Evolutionary conservation across 2,329 filamentous ascomycete genomes (phyloP), one percentile per base, ranked within the genome.

Genomic region (Exophiala lecanii-corni): DNA sequence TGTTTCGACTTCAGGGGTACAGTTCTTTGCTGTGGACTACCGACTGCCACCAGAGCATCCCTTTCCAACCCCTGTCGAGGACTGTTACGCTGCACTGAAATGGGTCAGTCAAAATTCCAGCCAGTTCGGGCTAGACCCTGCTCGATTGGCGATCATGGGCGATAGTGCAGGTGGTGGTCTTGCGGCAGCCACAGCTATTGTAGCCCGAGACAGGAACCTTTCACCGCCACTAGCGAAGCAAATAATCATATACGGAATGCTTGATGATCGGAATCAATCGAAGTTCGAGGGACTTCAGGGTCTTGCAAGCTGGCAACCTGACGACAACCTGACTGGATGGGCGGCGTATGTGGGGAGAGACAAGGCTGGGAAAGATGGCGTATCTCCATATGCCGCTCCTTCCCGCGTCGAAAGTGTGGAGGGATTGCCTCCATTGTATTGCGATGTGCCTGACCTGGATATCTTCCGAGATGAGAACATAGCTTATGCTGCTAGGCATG

Each of bases 191-290:
- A 47, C 66, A 30, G 60, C 57, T 12, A 62, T 65, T 52, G 54
- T 65, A 23, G 67, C 63, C 38, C 62, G 66, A 21, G 57, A 69
- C 47, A 45, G 55, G 39, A 50, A 31, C n/a, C 44, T 55, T 4
- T 51, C 47, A 32, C 66, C 54, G 40, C 58, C 51, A 34, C 51
- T 64, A 42, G 62, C 55, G 30, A 66, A 62, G 56, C 63, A 71
- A 55, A 60, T 73, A 30, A 60, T 74, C 9, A 57, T 69, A 35
- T 67, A 67, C 31, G 69, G 67, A 2, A 74, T 74, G 70, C 57
- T 74, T 7, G 69, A 74, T 51, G 66, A 73, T 35, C 63, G 59
- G 26, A 57, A 59, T 10, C 55, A 48, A 12, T 43, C 42, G 7
- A 61, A 61, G 3, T 57, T 58, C 15, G 47, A 47, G 9, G 59